Conservation (phyloP, 202 grass and related monocot species). For the Musa balbisiana region DNA sequence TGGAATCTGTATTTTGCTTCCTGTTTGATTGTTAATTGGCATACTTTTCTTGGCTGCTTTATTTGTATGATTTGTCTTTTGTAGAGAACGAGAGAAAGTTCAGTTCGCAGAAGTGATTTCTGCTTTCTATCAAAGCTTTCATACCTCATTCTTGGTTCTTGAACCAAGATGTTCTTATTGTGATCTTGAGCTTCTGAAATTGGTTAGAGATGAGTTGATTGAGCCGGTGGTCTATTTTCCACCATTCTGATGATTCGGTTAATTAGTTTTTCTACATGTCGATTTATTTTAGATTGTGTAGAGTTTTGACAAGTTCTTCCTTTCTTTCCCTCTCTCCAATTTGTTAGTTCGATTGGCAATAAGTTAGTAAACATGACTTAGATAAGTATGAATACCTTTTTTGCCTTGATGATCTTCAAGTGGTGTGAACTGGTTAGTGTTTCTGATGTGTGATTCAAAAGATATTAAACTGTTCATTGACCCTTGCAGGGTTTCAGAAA, state of each 20-base stretch:
- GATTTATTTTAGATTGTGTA: no score
- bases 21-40: not conserved
- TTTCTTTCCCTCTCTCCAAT: no score
- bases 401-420: not conserved
- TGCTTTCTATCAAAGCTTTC: not conserved
- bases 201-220: not conserved
- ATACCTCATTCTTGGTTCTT: not conserved
- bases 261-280: no score
- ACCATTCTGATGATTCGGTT: not conserved
- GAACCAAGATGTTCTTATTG: not conserved
- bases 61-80: no score
- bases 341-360: not conserved
- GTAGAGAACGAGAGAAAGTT: no score
- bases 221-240: not conserved
- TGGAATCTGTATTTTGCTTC: not conserved
- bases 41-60: not conserved
- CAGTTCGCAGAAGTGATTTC: no score
- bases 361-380: not conserved
- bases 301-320: no score
- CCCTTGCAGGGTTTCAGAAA: conserved; percentile 65
- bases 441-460: not conserved
- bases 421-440: not conserved
- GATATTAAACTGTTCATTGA: not conserved
- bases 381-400: not conserved
- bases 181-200: not conserved